Evolutionary conservation across 1,284 basidiomycete species (phyloP).

Genomic region (Schizophyllum amplum): DNA sequence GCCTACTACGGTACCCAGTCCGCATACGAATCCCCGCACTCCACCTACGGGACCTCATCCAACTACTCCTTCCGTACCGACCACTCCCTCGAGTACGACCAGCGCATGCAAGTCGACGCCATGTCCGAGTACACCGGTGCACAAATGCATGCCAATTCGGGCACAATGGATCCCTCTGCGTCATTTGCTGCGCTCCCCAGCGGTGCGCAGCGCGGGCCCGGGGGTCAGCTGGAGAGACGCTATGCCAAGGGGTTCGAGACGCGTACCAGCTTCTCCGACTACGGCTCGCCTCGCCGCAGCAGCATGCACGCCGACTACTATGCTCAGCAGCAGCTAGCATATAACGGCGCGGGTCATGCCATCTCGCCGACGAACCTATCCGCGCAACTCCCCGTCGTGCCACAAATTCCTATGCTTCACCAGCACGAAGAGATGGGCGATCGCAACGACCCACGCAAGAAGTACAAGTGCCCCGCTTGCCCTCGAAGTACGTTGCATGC

Average conservation of each 20-base stretch:
- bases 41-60: conserved; percentile 20
- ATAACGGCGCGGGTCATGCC: conserved; percentile 21
- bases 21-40: conserved; percentile 21
- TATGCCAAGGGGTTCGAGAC: conserved; percentile 33
- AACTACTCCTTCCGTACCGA: conserved; percentile 49
- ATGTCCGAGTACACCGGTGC: conserved; percentile 46
- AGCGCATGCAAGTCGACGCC: conserved; percentile 45
- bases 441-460: conserved; percentile 56
- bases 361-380: conserved; percentile 53
- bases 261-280: conserved; percentile 57
- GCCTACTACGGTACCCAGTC: conserved; percentile 55
- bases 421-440: conserved; percentile 36
- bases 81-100: conserved; percentile 61
- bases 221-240: conserved; percentile 46
- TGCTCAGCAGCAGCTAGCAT: not conserved
- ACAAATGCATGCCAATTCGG: conserved; percentile 23
- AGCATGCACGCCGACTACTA: not conserved
- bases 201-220: conserved; percentile 47
- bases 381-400: conserved; percentile 36
- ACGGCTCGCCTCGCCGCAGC: conserved; percentile 39
- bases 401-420: conserved; percentile 34
- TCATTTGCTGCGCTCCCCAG: conserved; percentile 41
- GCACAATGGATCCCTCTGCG: conserved; percentile 24
- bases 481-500: conserved; percentile 53
- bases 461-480: conserved; percentile 66